Percentiles rank a stretch among this genome's conserved stretches.
Evolutionary conservation across 2,329 filamentous ascomycete genomes (phyloP).

Genomic region (Penicillium sp.): DNA sequence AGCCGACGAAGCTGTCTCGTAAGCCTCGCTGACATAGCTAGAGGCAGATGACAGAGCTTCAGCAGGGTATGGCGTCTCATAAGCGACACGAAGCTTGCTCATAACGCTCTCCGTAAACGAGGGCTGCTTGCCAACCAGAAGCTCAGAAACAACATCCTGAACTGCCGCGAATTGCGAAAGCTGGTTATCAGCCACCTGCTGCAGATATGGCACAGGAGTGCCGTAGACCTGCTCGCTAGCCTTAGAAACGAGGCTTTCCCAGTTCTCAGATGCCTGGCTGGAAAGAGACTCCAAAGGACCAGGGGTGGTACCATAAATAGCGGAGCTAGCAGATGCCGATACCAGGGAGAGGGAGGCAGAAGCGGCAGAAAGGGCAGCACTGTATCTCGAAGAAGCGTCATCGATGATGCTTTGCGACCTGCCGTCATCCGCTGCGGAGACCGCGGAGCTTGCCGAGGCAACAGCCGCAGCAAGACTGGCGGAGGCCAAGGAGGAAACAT

Average conservation of each 20-base stretch:
- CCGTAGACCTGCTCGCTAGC: conserved; percentile 71
- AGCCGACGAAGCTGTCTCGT: conserved; percentile 42
- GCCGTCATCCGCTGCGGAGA: conserved; percentile 33
- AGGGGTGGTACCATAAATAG: conserved; percentile 46
- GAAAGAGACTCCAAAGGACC: conserved; percentile 48
- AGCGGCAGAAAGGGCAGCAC: conserved; percentile 45
- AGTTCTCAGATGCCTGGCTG: conserved; percentile 59
- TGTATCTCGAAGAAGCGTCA: conserved; percentile 47
- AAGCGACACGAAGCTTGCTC: conserved; percentile 67
- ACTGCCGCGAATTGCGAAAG: conserved; percentile 67
- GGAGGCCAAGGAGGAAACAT: conserved; percentile 39
- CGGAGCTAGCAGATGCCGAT: conserved; percentile 44
- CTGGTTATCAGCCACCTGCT: conserved; percentile 61
- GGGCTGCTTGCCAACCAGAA: conserved; percentile 74
- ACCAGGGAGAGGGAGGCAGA: conserved; percentile 41
- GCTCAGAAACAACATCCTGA: conserved; percentile 70
- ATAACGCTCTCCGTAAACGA: conserved; percentile 80
- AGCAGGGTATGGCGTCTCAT: conserved; percentile 58
- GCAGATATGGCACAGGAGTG: conserved; percentile 60
- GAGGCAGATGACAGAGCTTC: conserved; percentile 48
- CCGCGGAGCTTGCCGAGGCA: conserved; percentile 40
- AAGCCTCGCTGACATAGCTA: conserved; percentile 52
- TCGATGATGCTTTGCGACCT: conserved; percentile 41
- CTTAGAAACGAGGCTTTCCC: conserved; percentile 62
- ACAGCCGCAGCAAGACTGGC: conserved; percentile 42